These are phyloP conservation scores for Solanum acaule DNA, from an alignment of 257 asterid genomes.

Conservation along the genomic window DNA sequence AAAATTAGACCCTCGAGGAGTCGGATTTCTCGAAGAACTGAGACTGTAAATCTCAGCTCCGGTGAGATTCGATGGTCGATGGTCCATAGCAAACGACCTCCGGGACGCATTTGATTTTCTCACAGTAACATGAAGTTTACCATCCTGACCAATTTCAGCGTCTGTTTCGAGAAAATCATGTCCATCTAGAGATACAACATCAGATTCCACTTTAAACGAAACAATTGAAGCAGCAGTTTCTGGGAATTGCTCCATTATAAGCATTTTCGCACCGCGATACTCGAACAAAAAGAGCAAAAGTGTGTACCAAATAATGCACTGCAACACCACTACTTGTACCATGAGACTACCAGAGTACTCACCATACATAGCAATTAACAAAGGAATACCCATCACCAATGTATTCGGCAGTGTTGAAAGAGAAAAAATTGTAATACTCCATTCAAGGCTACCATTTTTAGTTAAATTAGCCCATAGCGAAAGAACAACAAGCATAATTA, in stretches of 20 bases:
- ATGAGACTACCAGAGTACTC: conserved; percentile 54
- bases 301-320: conserved; percentile 89
- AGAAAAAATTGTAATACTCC: conserved; percentile 84
- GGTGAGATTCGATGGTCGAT: conserved; percentile 44
- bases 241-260: conserved; percentile 79
- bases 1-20: conserved; percentile 46
- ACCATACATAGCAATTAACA: conserved; percentile 80
- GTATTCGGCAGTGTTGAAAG: conserved; percentile 86
- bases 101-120: conserved; percentile 87
- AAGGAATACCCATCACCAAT: conserved; percentile 85
- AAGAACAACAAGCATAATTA: conserved; percentile 63
- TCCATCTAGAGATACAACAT: conserved; percentile 87
- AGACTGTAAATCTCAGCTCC: conserved; percentile 48
- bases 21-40: conserved; percentile 39
- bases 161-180: conserved; percentile 93
- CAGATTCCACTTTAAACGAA: conserved; percentile 84
- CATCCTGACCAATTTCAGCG: conserved; percentile 77
- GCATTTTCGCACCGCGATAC: conserved; percentile 76
- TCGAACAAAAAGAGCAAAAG: conserved; percentile 69
- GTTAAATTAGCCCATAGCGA: conserved; percentile 56
- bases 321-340: conserved; percentile 86
- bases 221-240: conserved; percentile 88
- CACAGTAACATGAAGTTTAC: conserved; percentile 77
- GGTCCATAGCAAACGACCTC: conserved; percentile 43
- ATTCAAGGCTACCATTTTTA: conserved; percentile 68